Evolutionary conservation across 805 yeast species (phyloP), one percentile per base, ranked within the genome.

Genomic region (Teunomyces barrocoloradensis): DNA sequence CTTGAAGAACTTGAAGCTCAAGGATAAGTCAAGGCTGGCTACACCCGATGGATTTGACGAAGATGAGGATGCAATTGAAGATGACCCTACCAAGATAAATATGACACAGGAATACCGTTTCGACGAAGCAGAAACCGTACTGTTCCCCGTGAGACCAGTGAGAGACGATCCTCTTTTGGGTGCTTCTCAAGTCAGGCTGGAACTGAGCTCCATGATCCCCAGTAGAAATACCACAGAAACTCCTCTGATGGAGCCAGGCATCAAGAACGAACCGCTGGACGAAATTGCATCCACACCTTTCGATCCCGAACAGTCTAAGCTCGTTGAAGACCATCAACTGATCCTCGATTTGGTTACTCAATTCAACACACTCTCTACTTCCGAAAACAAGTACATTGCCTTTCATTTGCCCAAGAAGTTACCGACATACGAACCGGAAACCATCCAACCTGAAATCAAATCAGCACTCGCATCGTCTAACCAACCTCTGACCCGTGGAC

Each of bases 61-160:
- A 6, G 77, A 67, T 41, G 75, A 71, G 10, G 79, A 75, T 6
- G 71, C 66, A 10, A 76, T 70, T 52, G 78, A 68, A 3, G 72
- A 63, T 17, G 76, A 66, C 34, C 57, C 62, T 13, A 67, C 80
- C 3, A 78, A 68, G 56, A 82, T 84, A 52, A 78, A 85, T 63
- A 82, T 85, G 87, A 82, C 81, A 46, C 75, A 77, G 56, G 84
- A 78, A 42, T 81, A 81, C 52, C 68, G 66, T 25, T 74, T 79
- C 54, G 78, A 72, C 18, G 80, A 70, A 21, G 71, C 67, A n/a
- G 84, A 80, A 46, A 73, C 82, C 0, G 76, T 71, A 15, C 62
- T 84, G 28, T 84, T 86, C 69, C 92, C 92, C 0, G 84, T 86
- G 4, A 77, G 90, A 55, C 88, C 92, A 1, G 73, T 73, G 7